Evolutionary conservation across 2,329 filamentous ascomycete genomes (phyloP).

Genomic region (Colletotrichum sp.): DNA sequence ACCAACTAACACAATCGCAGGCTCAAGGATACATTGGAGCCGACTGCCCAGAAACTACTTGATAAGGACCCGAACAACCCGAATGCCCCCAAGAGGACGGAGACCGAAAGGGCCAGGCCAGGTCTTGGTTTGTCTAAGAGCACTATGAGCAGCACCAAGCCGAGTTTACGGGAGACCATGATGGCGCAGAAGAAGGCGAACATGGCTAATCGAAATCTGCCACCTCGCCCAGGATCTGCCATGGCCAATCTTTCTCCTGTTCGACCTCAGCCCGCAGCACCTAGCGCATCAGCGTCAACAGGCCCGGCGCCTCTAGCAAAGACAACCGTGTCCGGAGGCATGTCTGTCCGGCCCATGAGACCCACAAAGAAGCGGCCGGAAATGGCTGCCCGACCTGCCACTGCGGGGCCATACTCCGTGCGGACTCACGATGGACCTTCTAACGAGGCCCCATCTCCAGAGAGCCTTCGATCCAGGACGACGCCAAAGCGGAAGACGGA

Average conservation of each 20-base stretch:
- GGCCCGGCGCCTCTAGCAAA: constrained; percentile 40
- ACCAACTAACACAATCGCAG: constrained; percentile 41
- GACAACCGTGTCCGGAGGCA: constrained; percentile 55
- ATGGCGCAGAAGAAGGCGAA: constrained; percentile 77
- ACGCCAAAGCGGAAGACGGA: constrained; percentile 55
- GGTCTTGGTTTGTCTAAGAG: constrained; percentile 68
- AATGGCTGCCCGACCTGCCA: constrained; percentile 63
- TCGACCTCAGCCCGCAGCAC: constrained; percentile 43
- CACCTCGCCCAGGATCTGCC: constrained; percentile 64
- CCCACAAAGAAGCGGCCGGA: constrained; percentile 64
- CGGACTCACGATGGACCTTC: constrained; percentile 54
- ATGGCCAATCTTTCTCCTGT: constrained; percentile 42
- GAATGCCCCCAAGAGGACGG: constrained; percentile 65
- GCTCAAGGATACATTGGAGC: constrained; percentile 80
- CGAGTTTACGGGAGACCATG: constrained; percentile 82
- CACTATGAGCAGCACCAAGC: constrained; percentile 61
- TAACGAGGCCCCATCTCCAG: constrained; percentile 51
- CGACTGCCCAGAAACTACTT: constrained; percentile 78
- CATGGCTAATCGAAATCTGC: constrained; percentile 45
- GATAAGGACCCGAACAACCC: constrained; percentile 87
- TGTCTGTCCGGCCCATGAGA: constrained; percentile 69
- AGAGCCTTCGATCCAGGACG: constrained; percentile 49
- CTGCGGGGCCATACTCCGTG: constrained; percentile 69
- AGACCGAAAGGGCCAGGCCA: constrained; percentile 55
- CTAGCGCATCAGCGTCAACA: constrained; percentile 33